These are phyloP conservation scores for Penicillium nucicola DNA, from an alignment of 495 filamentous ascomycete genomes.

Conservation along the genomic window DNA sequence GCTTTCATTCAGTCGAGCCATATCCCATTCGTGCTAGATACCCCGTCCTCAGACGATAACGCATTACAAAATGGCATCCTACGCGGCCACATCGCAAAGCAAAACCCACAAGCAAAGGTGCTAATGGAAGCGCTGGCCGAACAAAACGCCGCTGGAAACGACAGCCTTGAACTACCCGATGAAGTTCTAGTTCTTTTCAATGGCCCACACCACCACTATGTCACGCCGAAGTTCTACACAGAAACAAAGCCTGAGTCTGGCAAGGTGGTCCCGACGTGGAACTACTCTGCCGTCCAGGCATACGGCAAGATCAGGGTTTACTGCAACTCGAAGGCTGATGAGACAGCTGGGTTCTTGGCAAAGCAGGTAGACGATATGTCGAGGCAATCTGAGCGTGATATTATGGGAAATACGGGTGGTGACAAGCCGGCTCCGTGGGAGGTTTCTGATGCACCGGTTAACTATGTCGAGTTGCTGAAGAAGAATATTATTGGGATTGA, in stretches of 20 bases:
- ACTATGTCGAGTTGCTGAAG: conserved; percentile 46
- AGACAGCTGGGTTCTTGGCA: conserved; percentile 33
- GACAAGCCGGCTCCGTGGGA: conserved; percentile 36
- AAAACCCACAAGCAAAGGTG: conserved; percentile 53
- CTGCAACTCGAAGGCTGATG: conserved; percentile 28
- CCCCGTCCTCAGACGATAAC: conserved; percentile 11
- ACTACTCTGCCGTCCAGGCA: conserved; percentile 48
- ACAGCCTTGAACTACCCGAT: conserved; percentile 8
- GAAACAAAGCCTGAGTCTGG: conserved; percentile 50
- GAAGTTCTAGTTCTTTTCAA: conserved; percentile 46
- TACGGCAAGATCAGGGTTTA: conserved; percentile 44
- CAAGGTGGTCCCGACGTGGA: conserved; percentile 56
- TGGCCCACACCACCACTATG: conserved; percentile 41
- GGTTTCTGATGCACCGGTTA: conserved; percentile 47
- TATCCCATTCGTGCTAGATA: conserved; percentile 55
- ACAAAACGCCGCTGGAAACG: too few relatives aligned
- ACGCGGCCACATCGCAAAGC: conserved; percentile 52
- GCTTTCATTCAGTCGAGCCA: conserved; percentile 52
- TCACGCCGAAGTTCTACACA: conserved; percentile 52
- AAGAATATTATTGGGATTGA: conserved; percentile 55
- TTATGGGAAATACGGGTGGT: conserved; percentile 39
- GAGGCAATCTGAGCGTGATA: conserved; percentile 28
- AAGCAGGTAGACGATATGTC: conserved; percentile 40
- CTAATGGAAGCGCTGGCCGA: conserved; percentile 35
- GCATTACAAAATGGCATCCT: conserved; percentile 28